A percentile compares a stretch with the other conserved stretches of the same genome.
Evolutionary conservation across 176 grass and related monocot genomes (phyloP).

Genomic region (Phyllostachys edulis): DNA sequence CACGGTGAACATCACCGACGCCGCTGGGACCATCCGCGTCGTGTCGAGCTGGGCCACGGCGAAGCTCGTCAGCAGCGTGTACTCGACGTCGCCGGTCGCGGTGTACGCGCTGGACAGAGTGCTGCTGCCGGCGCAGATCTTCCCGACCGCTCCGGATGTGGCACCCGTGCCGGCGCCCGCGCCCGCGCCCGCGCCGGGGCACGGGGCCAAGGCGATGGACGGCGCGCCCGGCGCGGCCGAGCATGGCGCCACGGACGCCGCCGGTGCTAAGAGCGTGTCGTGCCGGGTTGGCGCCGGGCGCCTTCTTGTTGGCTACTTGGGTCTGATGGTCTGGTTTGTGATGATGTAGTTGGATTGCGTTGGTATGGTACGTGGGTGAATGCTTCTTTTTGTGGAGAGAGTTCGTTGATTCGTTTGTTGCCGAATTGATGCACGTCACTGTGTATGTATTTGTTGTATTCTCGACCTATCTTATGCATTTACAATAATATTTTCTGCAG

Average conservation of each 20-base stretch:
- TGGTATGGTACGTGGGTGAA: no score
- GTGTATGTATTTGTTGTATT: not conserved
- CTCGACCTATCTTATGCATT: not conserved
- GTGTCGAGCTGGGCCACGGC: conserved; percentile 34
- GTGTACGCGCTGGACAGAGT: conserved; percentile 47
- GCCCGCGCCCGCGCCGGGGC: not conserved
- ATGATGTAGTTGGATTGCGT: not conserved
- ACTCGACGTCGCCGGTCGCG: conserved; percentile 32
- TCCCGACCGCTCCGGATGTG: conserved; percentile 41
- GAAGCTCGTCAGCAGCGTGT: conserved; percentile 51
- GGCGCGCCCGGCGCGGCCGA: not conserved
- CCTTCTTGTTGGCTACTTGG: not conserved
- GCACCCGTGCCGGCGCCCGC: conserved; percentile 18
- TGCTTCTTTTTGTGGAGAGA: not conserved
- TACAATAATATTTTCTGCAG: not conserved
- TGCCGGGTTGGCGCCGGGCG: not conserved
- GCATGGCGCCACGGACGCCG: not conserved
- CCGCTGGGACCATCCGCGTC: conserved; percentile 30
- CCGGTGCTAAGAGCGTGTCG: not conserved
- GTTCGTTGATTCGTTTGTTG: not conserved
- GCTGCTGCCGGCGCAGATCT: conserved; percentile 41
- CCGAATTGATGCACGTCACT: not conserved
- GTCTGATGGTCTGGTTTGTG: not conserved
- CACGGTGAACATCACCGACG: conserved; percentile 44
- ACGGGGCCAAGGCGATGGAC: not conserved